phyloP scores from a whole-genome alignment of 2,329 filamentous ascomycete species.

The Xylaria digitata region DNA sequence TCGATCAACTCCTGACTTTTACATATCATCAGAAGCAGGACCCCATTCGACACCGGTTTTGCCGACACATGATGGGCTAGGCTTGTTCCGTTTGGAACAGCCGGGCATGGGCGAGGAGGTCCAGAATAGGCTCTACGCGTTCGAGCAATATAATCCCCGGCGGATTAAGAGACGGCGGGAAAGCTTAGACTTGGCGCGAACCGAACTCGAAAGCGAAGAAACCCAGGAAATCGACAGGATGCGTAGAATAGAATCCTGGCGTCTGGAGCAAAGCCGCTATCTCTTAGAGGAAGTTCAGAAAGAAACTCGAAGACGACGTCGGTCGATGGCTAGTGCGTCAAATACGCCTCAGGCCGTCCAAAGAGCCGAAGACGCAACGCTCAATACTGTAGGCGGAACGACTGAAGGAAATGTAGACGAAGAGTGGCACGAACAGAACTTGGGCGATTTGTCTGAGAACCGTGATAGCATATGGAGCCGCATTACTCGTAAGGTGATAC shows the following conservation, averaged over 20 bases:
- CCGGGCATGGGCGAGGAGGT: conserved; percentile 65
- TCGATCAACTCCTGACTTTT: conserved; percentile 67
- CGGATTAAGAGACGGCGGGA: conserved; percentile 67
- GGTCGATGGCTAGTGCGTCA: conserved; percentile 49
- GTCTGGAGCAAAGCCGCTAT: conserved; percentile 87
- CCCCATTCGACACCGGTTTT: conserved; percentile 76
- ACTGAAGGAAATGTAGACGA: conserved; percentile 55
- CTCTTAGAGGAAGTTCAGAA: conserved; percentile 89
- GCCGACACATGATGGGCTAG: conserved; percentile 92
- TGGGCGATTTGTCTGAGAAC: conserved; percentile 56
- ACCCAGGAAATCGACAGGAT: conserved; percentile 78
- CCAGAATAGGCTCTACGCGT: conserved; percentile 88
- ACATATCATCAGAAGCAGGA: conserved; percentile 55
- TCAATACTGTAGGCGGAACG: conserved; percentile 47
- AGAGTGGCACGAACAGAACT: conserved; percentile 66
- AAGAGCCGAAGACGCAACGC: conserved; percentile 49
- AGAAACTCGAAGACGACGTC: conserved; percentile 77
- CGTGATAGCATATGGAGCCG: conserved; percentile 80
- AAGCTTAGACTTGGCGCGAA: conserved; percentile 62
- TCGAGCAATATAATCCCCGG: conserved; percentile 84
- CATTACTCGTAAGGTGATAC: conserved; percentile 86
- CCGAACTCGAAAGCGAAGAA: conserved; percentile 64
- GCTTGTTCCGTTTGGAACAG: conserved; percentile 79
- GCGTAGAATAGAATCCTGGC: conserved; percentile 89
- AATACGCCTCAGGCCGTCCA: conserved; percentile 41